Evolutionary conservation across 2,329 filamentous ascomycete species (phyloP), one percentile per base, ranked within the genome.

Genomic region (Phaeophleospora eucalypticola): DNA sequence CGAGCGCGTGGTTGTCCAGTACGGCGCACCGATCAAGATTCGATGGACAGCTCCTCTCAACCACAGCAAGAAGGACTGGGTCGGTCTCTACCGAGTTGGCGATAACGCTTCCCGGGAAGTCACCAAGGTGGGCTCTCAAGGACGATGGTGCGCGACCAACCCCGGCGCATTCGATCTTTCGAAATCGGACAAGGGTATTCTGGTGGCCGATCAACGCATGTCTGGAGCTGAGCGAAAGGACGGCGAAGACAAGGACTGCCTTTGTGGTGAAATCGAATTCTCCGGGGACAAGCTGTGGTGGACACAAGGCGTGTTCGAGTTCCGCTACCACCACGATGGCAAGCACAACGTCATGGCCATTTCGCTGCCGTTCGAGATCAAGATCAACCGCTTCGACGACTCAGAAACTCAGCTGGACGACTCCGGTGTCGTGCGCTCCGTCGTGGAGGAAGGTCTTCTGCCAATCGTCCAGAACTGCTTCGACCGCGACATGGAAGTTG

Each of bases 271-370:
- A 65, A 84, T 97, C 62, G 69, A 88, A 10, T 97, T 98, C 64
- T 76, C 83, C 8, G 90, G 93, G 39, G 90, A 97, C 71, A 95
- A 95, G 70, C 78, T 96, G 2, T 98, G 89, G 84, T 98, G 93
- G 93, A 95, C 87, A 0, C 87, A 91, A 51, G 93, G 93, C 45
- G 87, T 94, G 2, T 98, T 95, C 63, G 93, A 98, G 64, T 94
- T 98, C 73, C 83, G 93, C 34, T 96, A 96, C 70, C 93, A 98
- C 69, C 93, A 98, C 68, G 84, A 88, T 58, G 89, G 89, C 46
- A 86, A 86, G 60, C 89, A 98, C 70, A 88, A 86, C 57, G 90
- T 95, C 62, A 93, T 98, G 87, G 82, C 89, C 15, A 87, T 97
- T 51, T 96, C 90, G 4, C 80, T 89, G 57, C 90, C 93, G 0